Percentiles rank a stretch among this genome's conserved stretches.
Conservation (phyloP, 2,329 filamentous ascomycete genomes). For the Botrytis elliptica region DNA sequence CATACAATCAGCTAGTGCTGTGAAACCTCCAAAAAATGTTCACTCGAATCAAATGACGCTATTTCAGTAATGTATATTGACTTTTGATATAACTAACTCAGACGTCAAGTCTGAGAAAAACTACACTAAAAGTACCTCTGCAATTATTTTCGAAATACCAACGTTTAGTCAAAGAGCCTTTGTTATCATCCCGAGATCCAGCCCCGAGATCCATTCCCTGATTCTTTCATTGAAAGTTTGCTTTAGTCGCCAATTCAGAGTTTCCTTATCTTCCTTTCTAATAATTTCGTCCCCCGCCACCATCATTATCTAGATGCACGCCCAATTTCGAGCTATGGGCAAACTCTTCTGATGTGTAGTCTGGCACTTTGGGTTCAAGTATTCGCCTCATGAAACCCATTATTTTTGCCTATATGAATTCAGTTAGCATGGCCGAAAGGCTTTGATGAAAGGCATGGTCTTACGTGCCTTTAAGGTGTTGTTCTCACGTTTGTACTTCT, state of each 20-base stretch:
- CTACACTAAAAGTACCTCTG: neutral
- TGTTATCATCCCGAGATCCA: neutral
- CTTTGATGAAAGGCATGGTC: neutral
- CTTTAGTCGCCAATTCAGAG: no score
- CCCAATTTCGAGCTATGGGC: neutral
- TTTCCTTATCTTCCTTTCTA: neutral
- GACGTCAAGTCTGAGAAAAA: neutral
- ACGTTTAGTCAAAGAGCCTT: neutral
- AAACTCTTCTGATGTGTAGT: neutral
- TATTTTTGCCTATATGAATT: neutral
- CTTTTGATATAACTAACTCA: neutral
- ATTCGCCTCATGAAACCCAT: no score
- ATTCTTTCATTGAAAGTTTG: neutral
- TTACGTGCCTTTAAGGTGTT: no score
- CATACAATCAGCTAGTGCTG: neutral
- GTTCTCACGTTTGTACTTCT: no score
- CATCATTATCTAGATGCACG: neutral
- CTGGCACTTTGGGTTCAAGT: neutral
- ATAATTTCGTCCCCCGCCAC: neutral
- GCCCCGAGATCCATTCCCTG: neutral
- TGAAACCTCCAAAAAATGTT: neutral
- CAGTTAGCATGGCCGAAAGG: neutral
- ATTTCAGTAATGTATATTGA: neutral
- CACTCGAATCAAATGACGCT: neutral
- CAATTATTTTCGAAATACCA: neutral